Evolutionary conservation across 768 basidiomycete genomes (phyloP), one percentile per base, ranked within the genome.

Genomic region (Pisolithus albus): DNA sequence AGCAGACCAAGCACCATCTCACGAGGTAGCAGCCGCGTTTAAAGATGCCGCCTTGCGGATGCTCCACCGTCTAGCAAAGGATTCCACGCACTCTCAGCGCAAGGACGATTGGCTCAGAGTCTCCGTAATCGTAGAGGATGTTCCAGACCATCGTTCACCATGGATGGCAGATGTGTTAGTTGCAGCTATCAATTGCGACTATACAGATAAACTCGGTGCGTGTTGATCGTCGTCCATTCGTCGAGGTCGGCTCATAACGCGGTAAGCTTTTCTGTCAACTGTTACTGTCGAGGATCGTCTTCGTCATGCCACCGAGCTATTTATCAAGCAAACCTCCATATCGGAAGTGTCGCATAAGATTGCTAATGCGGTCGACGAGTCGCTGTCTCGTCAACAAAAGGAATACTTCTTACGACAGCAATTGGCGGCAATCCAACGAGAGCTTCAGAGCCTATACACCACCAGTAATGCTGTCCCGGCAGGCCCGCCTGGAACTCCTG

Each of bases 381-480:
- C 82, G 4, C 76, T 91, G n/a, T 87, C 86, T 23, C 89, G 87
- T 51, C 89, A 91, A 59, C 89, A 92, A 68, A 91, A 91, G 60
- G 89, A 90, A 53, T 86, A 84, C 61, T 91, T 89, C 72, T 75
- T 92, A 3, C 82, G 87, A 21, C 89, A 91, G 57, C 89, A 91
- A 58, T 80, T 88, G 13, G 80, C 85, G 2, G 87, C 86, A 18
- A 90, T 89, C 46, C 83, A 88, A 51, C 80, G 85, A 38, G 83
- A 94, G 64, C 75, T 92, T 26, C 75, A 81, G 47, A 72, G 75
- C 37, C 71, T 88, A 68, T 74, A 70, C 61, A 73, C 50, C 52
- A 52, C 62, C 34, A 5, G 5, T 44, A 46, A 62, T 13, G 61
- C 67, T 34, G 65, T 58, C 11, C 67, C 51, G 15, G 9, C 49